Evolutionary conservation across 2,329 filamentous ascomycete genomes (phyloP), one percentile per base, ranked within the genome.

Genomic region (Alternaria arborescens): DNA sequence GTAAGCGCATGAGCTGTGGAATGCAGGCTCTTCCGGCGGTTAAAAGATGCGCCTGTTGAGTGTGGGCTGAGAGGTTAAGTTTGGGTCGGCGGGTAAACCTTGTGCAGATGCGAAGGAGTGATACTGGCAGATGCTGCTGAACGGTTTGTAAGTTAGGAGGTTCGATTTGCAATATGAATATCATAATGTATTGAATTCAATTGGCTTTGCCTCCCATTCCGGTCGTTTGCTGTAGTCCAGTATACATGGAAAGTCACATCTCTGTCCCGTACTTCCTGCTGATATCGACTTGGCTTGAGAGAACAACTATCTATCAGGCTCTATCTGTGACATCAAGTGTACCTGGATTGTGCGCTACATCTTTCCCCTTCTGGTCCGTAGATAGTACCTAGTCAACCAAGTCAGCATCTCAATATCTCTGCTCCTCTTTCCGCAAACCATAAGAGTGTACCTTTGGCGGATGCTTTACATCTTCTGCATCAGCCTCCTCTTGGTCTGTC

Each of bases 331-430:
- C 58, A 46, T 68, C 66, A 28, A 81, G 50, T 22, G 76, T 77
- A 24, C 66, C 78, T 0, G 79, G 78, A 47, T 81, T 80, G 58
- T 81, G 77, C 11, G 78, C 73, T 36, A 81, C 79, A 47, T 69
- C 34, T 48, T 81, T 78, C 2, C 78, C 78, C 46, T 79, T 75
- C 62, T 80, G 78, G 60, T 81, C 78, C 8, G 74, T 71, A 54
- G 78, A 81, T 2, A 81, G 63, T 3, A 80, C 77, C 77, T 79
- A 56, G 22, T 50, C 42, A 16, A 43, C 53, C 28, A n/a, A 12
- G 16, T 55, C 6, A 20, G 18, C 11, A 34, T 50, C 30, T 50
- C 16, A 14, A 11, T 11, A 16, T 38, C n/a, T 7, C 14, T 38
- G 22, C 32, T 26, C 22, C 36, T 20, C 16, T 20, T 10, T 26